A percentile compares a stretch with the other conserved stretches of the same genome.
Conservation (phyloP, 306 rosid genomes). For the Cucurbita maxima region DNA sequence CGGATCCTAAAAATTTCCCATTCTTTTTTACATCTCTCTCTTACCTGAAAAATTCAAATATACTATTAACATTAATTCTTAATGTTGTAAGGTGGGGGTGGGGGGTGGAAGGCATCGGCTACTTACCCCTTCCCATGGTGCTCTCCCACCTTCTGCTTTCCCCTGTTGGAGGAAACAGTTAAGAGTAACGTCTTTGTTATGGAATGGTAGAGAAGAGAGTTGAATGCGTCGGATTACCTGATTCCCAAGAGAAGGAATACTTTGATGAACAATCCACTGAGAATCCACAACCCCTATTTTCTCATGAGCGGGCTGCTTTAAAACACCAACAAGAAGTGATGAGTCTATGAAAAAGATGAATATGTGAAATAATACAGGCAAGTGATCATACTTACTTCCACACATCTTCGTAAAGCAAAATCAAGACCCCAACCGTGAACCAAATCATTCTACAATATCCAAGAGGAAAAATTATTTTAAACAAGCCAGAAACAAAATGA, state of each 20-base stretch:
- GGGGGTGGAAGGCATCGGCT: not conserved
- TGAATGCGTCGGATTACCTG: constrained; percentile 34
- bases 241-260: constrained; percentile 72
- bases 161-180: constrained; percentile 32
- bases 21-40: constrained; percentile 57
- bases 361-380: not conserved
- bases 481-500: not conserved
- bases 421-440: constrained; percentile 98
- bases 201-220: not conserved
- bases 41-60: constrained; percentile 31
- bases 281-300: constrained; percentile 84
- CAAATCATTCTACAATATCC: constrained; percentile 54
- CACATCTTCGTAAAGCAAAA: constrained; percentile 68
- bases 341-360: not conserved
- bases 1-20: constrained; percentile 67
- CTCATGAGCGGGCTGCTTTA: constrained; percentile 53
- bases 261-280: constrained; percentile 80
- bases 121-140: constrained; percentile 83
- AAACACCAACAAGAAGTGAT: constrained; percentile 1
- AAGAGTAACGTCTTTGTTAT: not conserved
- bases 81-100: not conserved
- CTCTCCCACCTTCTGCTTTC: constrained; percentile 30
- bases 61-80: not conserved
- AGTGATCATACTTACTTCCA: constrained; percentile 30
- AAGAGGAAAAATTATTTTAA: not conserved